phyloP scores from a whole-genome alignment of 2,329 filamentous ascomycete genomes.

The Rhynchosporium secalis region DNA sequence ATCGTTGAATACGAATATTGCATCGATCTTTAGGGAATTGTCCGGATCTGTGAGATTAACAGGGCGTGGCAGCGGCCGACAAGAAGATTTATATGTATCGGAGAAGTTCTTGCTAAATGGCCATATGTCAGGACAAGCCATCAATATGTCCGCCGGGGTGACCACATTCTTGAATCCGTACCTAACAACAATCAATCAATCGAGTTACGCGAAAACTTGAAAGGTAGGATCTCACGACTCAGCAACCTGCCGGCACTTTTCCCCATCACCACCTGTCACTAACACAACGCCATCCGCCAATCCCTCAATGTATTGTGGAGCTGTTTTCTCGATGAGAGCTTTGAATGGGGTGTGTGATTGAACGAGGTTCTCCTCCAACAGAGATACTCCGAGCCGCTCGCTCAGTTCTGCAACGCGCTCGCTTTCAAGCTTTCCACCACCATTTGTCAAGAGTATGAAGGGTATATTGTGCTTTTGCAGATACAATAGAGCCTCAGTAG shows the following conservation, averaged over 20 bases:
- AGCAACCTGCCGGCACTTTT: constrained; percentile 58
- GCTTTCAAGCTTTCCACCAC: constrained; percentile 80
- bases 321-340: constrained; percentile 62
- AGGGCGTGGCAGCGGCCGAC: constrained; percentile 56
- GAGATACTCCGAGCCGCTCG: constrained; percentile 60
- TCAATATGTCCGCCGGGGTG: constrained; percentile 81
- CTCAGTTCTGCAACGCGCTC: constrained; percentile 71
- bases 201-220: background rate
- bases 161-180: constrained; percentile 82
- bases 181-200: constrained; percentile 35
- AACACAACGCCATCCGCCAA: constrained; percentile 67
- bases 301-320: constrained; percentile 47
- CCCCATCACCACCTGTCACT: constrained; percentile 61
- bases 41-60: constrained; percentile 46
- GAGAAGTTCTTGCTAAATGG: constrained; percentile 74
- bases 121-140: constrained; percentile 71
- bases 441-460: constrained; percentile 95
- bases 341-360: constrained; percentile 91
- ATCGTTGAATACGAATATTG: constrained; percentile 92
- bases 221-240: constrained; percentile 45
- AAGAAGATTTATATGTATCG: constrained; percentile 59
- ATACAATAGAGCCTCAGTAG: constrained; percentile 69
- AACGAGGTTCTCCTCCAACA: constrained; percentile 72
- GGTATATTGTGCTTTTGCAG: constrained; percentile 76
- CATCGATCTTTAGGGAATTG: constrained; percentile 72